phyloP scores from a whole-genome alignment of 23 red algal genomes.

The Gracilaria gracilis region DNA sequence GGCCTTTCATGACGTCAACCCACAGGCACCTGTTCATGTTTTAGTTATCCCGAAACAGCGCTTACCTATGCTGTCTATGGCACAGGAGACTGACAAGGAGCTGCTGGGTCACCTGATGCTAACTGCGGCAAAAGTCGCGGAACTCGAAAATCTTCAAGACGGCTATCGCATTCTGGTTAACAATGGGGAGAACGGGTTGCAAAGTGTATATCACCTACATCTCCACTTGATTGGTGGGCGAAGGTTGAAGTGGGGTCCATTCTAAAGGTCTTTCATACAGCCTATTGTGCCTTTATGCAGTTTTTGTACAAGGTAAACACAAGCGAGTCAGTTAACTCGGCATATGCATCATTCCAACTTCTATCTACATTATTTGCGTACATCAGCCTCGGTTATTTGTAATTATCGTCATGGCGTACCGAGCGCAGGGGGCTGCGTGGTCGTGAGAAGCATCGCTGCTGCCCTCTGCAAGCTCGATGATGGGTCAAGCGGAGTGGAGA shows the following conservation, averaged over 20 bases:
- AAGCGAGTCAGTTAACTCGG: neutral
- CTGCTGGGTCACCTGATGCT: conserved; percentile 91
- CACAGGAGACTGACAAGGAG: conserved; percentile 56
- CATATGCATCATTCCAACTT: neutral
- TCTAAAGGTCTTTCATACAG: conserved; percentile 21
- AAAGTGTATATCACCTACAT: conserved; percentile 94
- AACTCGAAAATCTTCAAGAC: conserved; percentile 58
- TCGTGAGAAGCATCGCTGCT: conserved; percentile 45
- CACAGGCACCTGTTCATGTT: conserved; percentile 87
- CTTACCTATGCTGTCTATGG: conserved; percentile 76
- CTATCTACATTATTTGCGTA: neutral
- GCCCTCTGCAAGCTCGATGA: conserved; percentile 16
- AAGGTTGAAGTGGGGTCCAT: conserved; percentile 79
- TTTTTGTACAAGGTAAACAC: conserved; percentile 37
- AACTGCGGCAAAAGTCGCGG: conserved; percentile 76
- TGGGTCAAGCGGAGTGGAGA: conserved; percentile 6
- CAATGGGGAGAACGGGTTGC: conserved; percentile 87
- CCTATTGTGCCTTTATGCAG: conserved; percentile 18
- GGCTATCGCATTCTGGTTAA: conserved; percentile 89
- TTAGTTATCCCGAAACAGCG: conserved; percentile 88
- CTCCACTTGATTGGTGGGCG: conserved; percentile 90
- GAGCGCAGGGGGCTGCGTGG: neutral
- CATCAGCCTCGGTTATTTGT: neutral
- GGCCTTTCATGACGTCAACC: conserved; percentile 94
- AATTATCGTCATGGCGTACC: conserved; percentile 5